Evolutionary conservation across 1,284 basidiomycete genomes (phyloP).

Genomic region (Lignosus rhinocerotis): DNA sequence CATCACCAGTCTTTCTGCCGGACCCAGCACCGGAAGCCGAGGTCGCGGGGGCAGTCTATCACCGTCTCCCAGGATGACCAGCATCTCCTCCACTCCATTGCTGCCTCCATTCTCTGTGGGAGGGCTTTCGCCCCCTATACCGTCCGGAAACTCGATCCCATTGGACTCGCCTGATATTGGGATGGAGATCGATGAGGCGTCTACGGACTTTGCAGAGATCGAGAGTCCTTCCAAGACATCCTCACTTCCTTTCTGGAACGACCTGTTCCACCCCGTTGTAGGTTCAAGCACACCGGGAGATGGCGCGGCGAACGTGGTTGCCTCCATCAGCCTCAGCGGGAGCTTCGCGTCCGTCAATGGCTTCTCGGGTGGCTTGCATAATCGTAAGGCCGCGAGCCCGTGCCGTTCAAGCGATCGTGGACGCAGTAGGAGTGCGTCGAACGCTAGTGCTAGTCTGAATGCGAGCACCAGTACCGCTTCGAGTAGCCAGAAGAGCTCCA

Average conservation of each 20-base stretch:
- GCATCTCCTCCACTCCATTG: neutral
- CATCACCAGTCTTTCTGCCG: neutral
- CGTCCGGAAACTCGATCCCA: neutral
- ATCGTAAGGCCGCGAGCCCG: conserved; percentile 15
- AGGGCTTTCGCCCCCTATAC: neutral
- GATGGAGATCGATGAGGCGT: conserved; percentile 7
- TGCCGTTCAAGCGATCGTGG: conserved; percentile 4
- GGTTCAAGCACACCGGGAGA: neutral
- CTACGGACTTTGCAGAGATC: neutral
- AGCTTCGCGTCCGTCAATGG: conserved; percentile 2
- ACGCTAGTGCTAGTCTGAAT: conserved; percentile 3
- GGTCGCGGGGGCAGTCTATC: neutral
- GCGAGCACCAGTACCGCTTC: conserved; percentile 13
- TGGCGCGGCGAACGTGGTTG: neutral
- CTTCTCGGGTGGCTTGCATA: conserved; percentile 23
- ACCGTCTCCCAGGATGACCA: neutral
- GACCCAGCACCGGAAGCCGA: conserved; percentile 1
- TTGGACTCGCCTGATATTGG: neutral
- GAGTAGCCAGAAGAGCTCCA: conserved; percentile 15
- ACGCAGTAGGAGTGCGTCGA: conserved; percentile 12
- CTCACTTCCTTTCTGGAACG: neutral
- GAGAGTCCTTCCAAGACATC: neutral
- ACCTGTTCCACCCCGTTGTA: conserved; percentile 1
- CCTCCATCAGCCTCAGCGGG: conserved; percentile 6
- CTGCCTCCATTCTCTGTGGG: neutral